A percentile compares a stretch with the other conserved stretches of the same genome.
Evolutionary conservation across 495 filamentous ascomycete genomes (phyloP).

Genomic region (Aspergillus incahuasiensis): DNA sequence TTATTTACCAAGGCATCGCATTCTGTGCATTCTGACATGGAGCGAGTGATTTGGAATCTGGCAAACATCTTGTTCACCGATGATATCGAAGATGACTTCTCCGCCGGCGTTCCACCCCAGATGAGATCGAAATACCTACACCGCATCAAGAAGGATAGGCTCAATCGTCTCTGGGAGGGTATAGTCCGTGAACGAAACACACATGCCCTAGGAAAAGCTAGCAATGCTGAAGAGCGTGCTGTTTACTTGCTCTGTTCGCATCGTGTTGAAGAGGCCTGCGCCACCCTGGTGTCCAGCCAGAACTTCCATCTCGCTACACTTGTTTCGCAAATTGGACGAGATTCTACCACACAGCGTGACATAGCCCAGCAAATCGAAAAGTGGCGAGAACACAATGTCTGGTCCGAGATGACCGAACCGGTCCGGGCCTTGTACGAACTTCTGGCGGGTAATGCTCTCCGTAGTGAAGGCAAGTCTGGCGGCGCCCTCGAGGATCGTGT

Average conservation of each 20-base stretch:
- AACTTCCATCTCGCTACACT: conserved; percentile 80
- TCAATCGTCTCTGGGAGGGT: conserved; percentile 43
- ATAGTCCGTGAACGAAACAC: conserved; percentile 47
- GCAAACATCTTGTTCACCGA: conserved; percentile 85
- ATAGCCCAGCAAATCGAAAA: conserved; percentile 73
- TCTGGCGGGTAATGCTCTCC: conserved; percentile 76
- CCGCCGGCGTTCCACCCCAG: conserved; percentile 37
- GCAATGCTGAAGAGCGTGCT: conserved; percentile 73
- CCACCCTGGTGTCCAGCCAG: conserved; percentile 61
- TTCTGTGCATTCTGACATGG: conserved; percentile 25
- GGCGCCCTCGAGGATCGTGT: conserved; percentile 70
- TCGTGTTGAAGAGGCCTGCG: conserved; percentile 75
- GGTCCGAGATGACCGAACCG: conserved; percentile 81
- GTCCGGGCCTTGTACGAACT: conserved; percentile 87
- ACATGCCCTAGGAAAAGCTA: conserved; percentile 43
- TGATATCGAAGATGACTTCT: conserved; percentile 43
- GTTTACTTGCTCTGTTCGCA: conserved; percentile 73
- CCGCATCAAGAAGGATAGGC: conserved; percentile 51
- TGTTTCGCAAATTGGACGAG: conserved; percentile 71
- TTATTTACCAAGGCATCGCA: conserved; percentile 31
- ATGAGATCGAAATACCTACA: conserved; percentile 38
- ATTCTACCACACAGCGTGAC: conserved; percentile 57
- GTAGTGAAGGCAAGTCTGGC: conserved; percentile 63
- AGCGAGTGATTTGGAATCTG: conserved; percentile 49
- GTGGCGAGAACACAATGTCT: conserved; percentile 74